These are phyloP conservation scores for Gentiana straminea DNA, from an alignment of 257 asterid species.

Conservation along the genomic window DNA sequence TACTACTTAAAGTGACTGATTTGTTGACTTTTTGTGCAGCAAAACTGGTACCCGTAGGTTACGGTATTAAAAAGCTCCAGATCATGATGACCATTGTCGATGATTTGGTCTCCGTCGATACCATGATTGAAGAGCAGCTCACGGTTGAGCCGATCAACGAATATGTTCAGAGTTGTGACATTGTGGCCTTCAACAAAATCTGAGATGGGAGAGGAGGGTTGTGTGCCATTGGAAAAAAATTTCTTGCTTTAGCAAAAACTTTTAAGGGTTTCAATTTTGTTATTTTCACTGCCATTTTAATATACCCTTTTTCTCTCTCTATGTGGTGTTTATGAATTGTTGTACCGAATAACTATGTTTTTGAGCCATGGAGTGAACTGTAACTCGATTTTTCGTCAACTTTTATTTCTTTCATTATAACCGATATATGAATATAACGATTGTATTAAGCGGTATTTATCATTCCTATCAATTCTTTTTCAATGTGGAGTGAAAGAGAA, in stretches of 20 bases:
- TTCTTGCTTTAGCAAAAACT: conserved; percentile 2
- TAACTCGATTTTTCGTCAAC: too few relatives aligned
- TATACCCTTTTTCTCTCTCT: too few relatives aligned
- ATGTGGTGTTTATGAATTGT: too few relatives aligned
- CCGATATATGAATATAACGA: too few relatives aligned
- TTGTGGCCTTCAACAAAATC: conserved; percentile 50
- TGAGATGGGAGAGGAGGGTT: conserved; percentile 11
- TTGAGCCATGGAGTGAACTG: too few relatives aligned
- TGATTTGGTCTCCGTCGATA: conserved; percentile 78
- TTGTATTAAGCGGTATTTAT: too few relatives aligned
- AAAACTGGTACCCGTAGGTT: conserved; percentile 74
- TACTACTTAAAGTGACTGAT: background rate
- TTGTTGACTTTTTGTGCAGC: conserved; percentile 28
- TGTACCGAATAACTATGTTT: too few relatives aligned
- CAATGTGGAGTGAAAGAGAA: too few relatives aligned
- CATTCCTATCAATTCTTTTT: too few relatives aligned
- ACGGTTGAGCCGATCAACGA: conserved; percentile 38
- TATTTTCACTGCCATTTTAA: conserved; percentile 2
- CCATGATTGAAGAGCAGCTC: conserved; percentile 34
- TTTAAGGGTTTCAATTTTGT: conserved; percentile 20
- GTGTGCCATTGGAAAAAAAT: background rate
- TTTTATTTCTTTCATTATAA: too few relatives aligned
- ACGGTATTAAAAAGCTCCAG: conserved; percentile 83
- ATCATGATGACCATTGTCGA: conserved; percentile 77
- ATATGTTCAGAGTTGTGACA: conserved; percentile 42